phyloP scores from a whole-genome alignment of 2,329 filamentous ascomycete species.

The Talaromyces albobiverticillius region DNA sequence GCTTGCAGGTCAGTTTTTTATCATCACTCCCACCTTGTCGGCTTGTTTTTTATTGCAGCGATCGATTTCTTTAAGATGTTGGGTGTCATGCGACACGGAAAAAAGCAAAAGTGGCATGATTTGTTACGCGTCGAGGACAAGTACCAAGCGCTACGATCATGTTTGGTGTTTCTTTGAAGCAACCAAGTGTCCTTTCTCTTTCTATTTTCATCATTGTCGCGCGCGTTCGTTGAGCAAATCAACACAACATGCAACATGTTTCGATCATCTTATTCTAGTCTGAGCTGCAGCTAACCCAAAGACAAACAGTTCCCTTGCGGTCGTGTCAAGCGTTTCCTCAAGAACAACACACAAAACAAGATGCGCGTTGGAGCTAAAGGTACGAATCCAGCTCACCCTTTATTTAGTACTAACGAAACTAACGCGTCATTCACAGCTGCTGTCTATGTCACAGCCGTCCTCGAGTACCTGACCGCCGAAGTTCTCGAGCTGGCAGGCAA shows the following conservation, averaged over 20 bases:
- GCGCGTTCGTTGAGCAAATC: neutral
- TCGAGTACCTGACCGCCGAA: slow-evolving; percentile 97
- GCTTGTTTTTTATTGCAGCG: too few species aligned
- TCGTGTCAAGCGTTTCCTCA: slow-evolving; percentile 99
- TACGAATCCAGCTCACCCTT: slow-evolving; percentile 25
- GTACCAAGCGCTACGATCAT: neutral
- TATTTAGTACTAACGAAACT: neutral
- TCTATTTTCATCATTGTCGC: neutral
- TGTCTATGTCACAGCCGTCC: slow-evolving; percentile 95
- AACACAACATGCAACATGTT: neutral
- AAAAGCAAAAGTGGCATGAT: neutral
- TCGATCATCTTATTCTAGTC: neutral
- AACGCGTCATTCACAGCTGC: slow-evolving; percentile 57
- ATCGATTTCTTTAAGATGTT: neutral
- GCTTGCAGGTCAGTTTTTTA: slow-evolving; percentile 75
- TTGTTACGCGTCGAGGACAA: slow-evolving; percentile 4
- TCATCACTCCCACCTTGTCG: too few species aligned
- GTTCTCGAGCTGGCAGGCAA: slow-evolving; percentile 97
- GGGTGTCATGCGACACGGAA: slow-evolving; percentile 5
- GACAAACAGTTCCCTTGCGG: slow-evolving; percentile 87
- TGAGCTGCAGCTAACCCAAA: neutral
- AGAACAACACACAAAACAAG: slow-evolving; percentile 99
- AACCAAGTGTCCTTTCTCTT: too few species aligned
- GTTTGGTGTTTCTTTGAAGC: too few species aligned
- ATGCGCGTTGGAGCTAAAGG: slow-evolving; percentile 97